Conservation (phyloP, 169 alveolate species). For the Eimeria tenella region DNA sequence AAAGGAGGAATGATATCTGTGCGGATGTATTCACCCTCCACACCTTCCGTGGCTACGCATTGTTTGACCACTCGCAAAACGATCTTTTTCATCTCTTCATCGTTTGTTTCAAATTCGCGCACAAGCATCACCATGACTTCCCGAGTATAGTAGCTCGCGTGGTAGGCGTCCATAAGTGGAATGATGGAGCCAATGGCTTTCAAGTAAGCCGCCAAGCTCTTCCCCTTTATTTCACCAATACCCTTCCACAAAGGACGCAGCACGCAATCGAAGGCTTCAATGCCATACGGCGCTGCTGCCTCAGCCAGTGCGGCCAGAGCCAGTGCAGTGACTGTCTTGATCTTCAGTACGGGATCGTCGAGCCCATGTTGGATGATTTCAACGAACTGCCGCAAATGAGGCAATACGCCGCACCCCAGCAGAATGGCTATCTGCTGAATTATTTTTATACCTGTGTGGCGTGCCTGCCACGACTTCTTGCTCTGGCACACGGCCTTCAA, state of each 20-base stretch:
- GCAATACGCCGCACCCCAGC: constrained; percentile 99
- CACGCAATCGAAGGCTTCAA: constrained; percentile 99
- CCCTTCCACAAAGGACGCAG: constrained; percentile 98
- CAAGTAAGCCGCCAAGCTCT: constrained; percentile 98
- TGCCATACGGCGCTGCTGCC: constrained; percentile 99
- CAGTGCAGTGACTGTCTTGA: constrained; percentile 98
- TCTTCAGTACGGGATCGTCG: constrained; percentile 95
- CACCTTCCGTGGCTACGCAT: constrained; percentile 98
- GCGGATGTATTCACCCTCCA: constrained; percentile 97
- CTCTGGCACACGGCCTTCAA: constrained; percentile 98
- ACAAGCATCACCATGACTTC: constrained; percentile 97
- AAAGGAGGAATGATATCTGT: constrained; percentile 96
- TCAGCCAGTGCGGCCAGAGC: constrained; percentile 99
- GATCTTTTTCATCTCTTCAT: constrained; percentile 99
- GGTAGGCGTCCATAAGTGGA: constrained; percentile 99
- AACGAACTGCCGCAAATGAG: constrained; percentile 98
- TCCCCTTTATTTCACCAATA: constrained; percentile 98
- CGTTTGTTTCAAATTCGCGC: constrained; percentile 98
- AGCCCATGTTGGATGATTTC: constrained; percentile 98
- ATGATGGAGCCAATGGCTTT: constrained; percentile 98
- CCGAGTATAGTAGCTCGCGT: constrained; percentile 98
- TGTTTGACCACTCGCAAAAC: constrained; percentile 97
- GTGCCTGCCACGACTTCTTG: constrained; percentile 98
- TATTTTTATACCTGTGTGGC: constrained; percentile 99
- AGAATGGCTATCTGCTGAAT: constrained; percentile 98